Base-by-base conservation (phyloP, 208 protist species). In the Acanthamoeba quina region DNA sequence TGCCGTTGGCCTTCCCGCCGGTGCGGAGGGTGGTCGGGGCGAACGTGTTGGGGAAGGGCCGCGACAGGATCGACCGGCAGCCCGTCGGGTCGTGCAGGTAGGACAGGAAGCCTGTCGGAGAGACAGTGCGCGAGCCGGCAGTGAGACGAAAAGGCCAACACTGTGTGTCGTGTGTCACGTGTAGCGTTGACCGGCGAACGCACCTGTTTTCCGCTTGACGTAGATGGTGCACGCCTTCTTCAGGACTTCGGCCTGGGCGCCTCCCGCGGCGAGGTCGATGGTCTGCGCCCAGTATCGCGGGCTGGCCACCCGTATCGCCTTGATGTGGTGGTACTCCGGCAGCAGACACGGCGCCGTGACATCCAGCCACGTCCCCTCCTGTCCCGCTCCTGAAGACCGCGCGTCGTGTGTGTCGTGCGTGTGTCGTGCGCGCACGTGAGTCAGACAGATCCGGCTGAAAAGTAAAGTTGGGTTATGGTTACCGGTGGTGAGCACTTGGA, bases 81-180 rank as follows among this genome's bases (percentile, higher is more conserved):
- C 95, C 95, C 41, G 93, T 62, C 26, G 95, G 92, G 74, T 96
- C 95, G n/a, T 94, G 89, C 19, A 21, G 37, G 47, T 96, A 96
- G 11, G 66, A 49, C 64, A 94, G 52, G 70, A 93, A 68, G 21
- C 72, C 72, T 80, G 58, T 7, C 64, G 94, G 52, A 60, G 90
- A 68, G 21, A 19, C 70, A 29, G 58, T 19, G 52, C 10, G 52
- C 52, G 52, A 9, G 86, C 93, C 85, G 93, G 13, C 37, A 80
- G 21, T 15, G 21, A 80, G 13, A 80, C 4, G 11, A 49, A 78
- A n/a, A 29, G 37, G 19, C 0, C 19, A 52, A 80, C 15, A 54
- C 5, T 58, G 54, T 21, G 54, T 58, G 54, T 58, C 5, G 54
- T 58, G 54, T 58, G 54, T 24, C 17, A 3, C 19, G 54, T 58